Evolutionary conservation across 768 basidiomycete species (phyloP).

Genomic region (Dioszegia aurantiaca): DNA sequence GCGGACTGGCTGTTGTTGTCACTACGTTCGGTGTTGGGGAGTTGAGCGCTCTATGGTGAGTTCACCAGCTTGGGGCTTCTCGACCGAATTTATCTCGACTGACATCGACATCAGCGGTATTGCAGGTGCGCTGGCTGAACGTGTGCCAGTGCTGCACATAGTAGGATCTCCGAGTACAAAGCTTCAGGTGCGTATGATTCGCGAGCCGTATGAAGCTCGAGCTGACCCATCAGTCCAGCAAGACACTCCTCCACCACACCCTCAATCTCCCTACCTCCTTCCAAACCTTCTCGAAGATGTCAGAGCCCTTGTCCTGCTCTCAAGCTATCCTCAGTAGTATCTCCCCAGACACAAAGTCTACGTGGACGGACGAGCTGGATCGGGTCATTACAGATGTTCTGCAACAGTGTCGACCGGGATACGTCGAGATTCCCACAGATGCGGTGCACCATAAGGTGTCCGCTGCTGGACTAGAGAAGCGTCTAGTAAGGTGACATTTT

Average conservation of each 20-base stretch:
- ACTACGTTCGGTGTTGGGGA: constrained; percentile 96
- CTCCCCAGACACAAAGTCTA: constrained; percentile 52
- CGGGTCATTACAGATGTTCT: constrained; percentile 63
- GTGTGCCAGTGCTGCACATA: constrained; percentile 84
- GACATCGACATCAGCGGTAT: constrained; percentile 60
- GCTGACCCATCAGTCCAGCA: background rate
- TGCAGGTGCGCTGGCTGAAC: constrained; percentile 65
- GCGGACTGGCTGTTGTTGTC: constrained; percentile 54
- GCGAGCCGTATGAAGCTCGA: background rate
- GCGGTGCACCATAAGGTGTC: constrained; percentile 69
- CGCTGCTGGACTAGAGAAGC: constrained; percentile 60
- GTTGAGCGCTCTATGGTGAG: constrained; percentile 65
- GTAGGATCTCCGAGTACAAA: constrained; percentile 75
- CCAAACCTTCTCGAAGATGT: constrained; percentile 73
- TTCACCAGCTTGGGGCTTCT: no score
- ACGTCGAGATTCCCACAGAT: constrained; percentile 81
- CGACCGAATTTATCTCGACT: no score
- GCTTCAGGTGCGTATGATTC: constrained; percentile 59
- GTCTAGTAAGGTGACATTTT: background rate
- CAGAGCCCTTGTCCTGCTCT: constrained; percentile 69
- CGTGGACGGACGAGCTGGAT: constrained; percentile 67
- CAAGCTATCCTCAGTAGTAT: constrained; percentile 63
- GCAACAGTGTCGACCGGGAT: constrained; percentile 74
- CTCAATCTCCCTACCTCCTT: constrained; percentile 74
- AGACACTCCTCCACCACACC: constrained; percentile 73